phyloP scores from a whole-genome alignment of 1,139 yeast species.

The Magnusiomyces sp. region DNA sequence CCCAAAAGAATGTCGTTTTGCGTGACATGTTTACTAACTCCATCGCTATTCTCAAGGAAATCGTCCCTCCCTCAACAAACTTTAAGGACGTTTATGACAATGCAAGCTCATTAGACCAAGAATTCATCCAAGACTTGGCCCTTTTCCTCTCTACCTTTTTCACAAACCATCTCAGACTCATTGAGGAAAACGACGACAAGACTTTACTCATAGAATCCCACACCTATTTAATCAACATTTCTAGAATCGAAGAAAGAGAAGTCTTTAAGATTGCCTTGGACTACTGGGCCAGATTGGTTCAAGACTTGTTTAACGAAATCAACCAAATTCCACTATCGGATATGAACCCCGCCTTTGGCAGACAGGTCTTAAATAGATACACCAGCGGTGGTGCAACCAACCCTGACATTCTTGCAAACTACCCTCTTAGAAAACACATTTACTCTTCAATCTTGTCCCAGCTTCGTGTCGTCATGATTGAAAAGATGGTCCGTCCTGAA shows the following conservation, averaged over 20 bases:
- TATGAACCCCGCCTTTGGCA: conserved; percentile 50
- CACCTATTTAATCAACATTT: conserved; percentile 71
- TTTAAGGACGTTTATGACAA: conserved; percentile 62
- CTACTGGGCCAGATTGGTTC: conserved; percentile 83
- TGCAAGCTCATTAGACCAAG: conserved; percentile 81
- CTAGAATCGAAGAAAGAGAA: conserved; percentile 91
- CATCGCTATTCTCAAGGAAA: conserved; percentile 59
- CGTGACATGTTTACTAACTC: conserved; percentile 58
- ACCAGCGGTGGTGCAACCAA: conserved; percentile 73
- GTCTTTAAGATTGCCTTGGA: conserved; percentile 90
- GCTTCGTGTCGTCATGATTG: conserved; percentile 83
- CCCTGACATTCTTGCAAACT: conserved; percentile 65
- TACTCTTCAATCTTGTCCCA: conserved; percentile 69
- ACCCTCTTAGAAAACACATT: conserved; percentile 78
- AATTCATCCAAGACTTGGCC: conserved; percentile 90
- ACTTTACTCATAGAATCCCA: conserved; percentile 65
- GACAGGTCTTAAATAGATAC: conserved; percentile 33
- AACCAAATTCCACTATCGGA: conserved; percentile 69
- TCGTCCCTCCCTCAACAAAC: conserved; percentile 71
- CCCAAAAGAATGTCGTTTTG: conserved; percentile 60
- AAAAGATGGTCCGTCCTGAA: conserved; percentile 97
- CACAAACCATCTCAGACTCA: conserved; percentile 60
- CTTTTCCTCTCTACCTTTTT: conserved; percentile 85
- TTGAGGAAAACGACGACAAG: conserved; percentile 58
- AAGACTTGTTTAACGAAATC: conserved; percentile 74